Base-by-base conservation (phyloP, 2,329 filamentous ascomycete species). In the Penicillium capsulatum region DNA sequence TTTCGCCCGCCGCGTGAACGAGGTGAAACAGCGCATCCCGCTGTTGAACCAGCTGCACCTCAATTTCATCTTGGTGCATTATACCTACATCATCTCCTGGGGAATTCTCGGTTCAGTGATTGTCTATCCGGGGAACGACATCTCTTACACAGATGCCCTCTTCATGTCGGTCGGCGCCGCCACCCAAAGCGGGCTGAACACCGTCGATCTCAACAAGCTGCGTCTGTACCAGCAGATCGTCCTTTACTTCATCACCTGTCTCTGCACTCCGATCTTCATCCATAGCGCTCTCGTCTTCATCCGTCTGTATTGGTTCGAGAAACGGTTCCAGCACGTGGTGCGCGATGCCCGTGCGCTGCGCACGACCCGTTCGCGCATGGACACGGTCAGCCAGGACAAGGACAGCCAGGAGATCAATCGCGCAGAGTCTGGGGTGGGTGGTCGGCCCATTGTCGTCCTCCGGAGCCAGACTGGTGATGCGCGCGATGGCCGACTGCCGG, bases 241-340 rank as follows among this genome's bases (percentile, higher is more conserved):
- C 35, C 68, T 94, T 17, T 89, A 84, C 54, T 55, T 89, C 5
- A 73, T 86, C 28, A 72, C 83, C 3, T 82, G 88, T 73, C 54
- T 87, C 9, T 81, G 83, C 17, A 94, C 88, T 35, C 89, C 89
- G 0, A 92, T 95, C 45, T 82, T 85, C 32, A 83, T 95, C 54
- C 81, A 94, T 58, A 80, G 85, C 2, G 84, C 80, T 31, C 88
- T 98, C 31, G 92, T 98, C 6, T 91, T 95, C 54, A 75, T 97
- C 10, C 84, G 92, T 17, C 73, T 98, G 2, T 96, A 95, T 67
- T 98, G 91, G 91, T 98, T 98, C 61, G 90, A 98, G 66, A 95
- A 94, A 65, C 80, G 90, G 6, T 97, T 98, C 60, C 85, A 94
- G 60, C 76, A 86, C 54, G 78, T 95, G 49, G 89, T 85, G 10